Evolutionary conservation across 306 rosid genomes (phyloP).

Genomic region (Hippophae tibetana): DNA sequence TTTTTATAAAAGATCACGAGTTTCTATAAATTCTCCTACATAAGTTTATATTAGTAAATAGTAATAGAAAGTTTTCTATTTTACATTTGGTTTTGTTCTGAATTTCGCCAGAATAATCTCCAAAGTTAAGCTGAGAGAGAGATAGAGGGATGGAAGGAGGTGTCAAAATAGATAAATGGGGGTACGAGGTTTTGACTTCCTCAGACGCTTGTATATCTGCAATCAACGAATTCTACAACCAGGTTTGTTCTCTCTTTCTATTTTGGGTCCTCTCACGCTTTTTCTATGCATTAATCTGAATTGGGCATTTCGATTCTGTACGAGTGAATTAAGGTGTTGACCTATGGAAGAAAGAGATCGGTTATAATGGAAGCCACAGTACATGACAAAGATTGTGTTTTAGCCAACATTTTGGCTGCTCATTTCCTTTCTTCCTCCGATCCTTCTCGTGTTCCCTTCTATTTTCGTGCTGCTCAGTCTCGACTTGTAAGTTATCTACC

Average conservation of each 20-base stretch:
- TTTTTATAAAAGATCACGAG: too few species aligned
- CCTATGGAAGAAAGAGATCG: conserved; percentile 58
- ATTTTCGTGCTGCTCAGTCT: conserved; percentile 49
- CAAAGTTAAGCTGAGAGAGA: neutral
- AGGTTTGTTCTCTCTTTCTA: conserved; percentile 31
- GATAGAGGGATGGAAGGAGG: conserved; percentile 34
- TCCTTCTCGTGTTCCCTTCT: conserved; percentile 40
- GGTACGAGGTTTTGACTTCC: conserved; percentile 54
- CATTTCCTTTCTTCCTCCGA: conserved; percentile 37
- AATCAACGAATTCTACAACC: conserved; percentile 59
- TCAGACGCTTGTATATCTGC: conserved; percentile 68
- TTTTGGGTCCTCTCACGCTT: neutral
- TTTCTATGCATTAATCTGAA: conserved; percentile 12
- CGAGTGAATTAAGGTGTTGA: conserved; percentile 40
- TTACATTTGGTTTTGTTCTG: neutral
- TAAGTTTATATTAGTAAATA: too few species aligned
- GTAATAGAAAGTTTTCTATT: neutral
- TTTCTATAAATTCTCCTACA: too few species aligned
- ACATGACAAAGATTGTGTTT: conserved; percentile 59
- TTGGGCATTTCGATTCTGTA: conserved; percentile 16
- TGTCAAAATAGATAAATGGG: conserved; percentile 49
- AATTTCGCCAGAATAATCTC: neutral
- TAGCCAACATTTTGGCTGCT: conserved; percentile 73
- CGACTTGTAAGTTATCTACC: conserved; percentile 37
- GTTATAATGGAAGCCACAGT: conserved; percentile 64